Evolutionary conservation across 805 yeast genomes (phyloP), one percentile per base, ranked within the genome.

Genomic region (Torulaspora indica): DNA sequence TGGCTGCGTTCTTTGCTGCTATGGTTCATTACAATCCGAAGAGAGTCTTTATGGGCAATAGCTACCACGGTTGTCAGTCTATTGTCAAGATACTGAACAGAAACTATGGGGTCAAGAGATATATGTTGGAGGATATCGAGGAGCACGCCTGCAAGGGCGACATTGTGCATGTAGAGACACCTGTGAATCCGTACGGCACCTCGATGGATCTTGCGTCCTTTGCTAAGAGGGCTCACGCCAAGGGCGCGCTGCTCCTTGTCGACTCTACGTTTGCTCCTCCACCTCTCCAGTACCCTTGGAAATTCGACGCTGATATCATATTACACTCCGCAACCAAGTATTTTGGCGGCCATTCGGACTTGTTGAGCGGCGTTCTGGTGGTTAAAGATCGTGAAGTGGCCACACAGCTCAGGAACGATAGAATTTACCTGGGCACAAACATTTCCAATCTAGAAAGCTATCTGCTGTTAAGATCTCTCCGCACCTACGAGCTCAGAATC

Each of bases 221-320:
- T 57, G 90, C 87, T 3, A 70, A 77, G 2, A 74, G 73, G 48
- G 95, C 95, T 1, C 95, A 87, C 60, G 68, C 73, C 1, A 77
- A 78, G 43, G 95, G 95, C 14, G 96, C 95, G 0, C 55, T 70
- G 18, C 66, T 90, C 10, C 57, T 79, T 20, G 80, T 86, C 12
- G 98, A 90, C 64, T 75, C 96, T 5, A 91, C 97, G 0, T 86
- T 91, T 66, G 97, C 96, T 8, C 96, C 97, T 15, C 95, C 95
- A 10, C 96, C 96, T 13, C 67, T 89, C 45, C 84, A 79, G 55
- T 77, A 87, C 48, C 91, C 95, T 4, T 87, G 88, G 67, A 73
- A 73, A 31, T 82, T 77, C 56, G 96, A 91, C 38, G 96, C 84
- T 24, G 97, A 91, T 63, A 67, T 88, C 52, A 80, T 91, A n/a